A percentile compares a stretch with the other conserved stretches of the same genome.
These are phyloP conservation scores for Metschnikowia orientalis DNA, from an alignment of 805 yeast species.

Conservation along the genomic window DNA sequence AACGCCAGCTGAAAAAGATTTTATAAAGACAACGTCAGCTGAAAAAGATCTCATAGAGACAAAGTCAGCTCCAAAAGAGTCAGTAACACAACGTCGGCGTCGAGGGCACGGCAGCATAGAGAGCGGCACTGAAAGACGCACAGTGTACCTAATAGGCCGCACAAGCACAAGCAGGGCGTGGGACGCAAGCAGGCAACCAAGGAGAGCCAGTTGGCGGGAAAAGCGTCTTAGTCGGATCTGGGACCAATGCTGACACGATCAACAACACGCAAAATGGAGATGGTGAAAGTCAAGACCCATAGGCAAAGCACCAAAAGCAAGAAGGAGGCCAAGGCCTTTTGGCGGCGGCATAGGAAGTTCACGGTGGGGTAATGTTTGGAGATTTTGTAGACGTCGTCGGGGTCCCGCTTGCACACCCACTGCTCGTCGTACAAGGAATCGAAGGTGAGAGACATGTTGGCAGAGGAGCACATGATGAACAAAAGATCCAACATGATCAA, in stretches of 20 bases:
- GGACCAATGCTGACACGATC: constrained; percentile 46
- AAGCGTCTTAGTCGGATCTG: constrained; percentile 10
- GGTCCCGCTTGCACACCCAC: constrained; percentile 63
- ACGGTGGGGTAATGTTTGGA: constrained; percentile 27
- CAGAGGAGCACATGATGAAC: constrained; percentile 84
- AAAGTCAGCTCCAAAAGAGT: no score
- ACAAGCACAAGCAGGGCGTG: no score
- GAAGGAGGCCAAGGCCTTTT: constrained; percentile 73
- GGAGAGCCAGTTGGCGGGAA: no score
- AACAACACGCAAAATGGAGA: constrained; percentile 79
- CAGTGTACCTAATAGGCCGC: no score
- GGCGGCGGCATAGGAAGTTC: constrained; percentile 67
- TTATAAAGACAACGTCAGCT: no score
- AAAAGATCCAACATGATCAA: constrained; percentile 77
- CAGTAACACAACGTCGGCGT: no score
- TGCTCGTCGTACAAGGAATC: constrained; percentile 72
- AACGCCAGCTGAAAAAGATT: no score
- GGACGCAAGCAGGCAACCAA: no score
- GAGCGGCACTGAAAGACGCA: no score
- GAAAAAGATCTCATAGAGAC: no score
- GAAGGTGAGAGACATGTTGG: constrained; percentile 81
- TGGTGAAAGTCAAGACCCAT: constrained; percentile 84
- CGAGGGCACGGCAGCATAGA: no score
- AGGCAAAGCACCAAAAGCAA: constrained; percentile 67
- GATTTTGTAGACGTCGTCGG: constrained; percentile 15